phyloP scores from a whole-genome alignment of 2,329 filamentous ascomycete species.

The Nigrograna mackinnonii region DNA sequence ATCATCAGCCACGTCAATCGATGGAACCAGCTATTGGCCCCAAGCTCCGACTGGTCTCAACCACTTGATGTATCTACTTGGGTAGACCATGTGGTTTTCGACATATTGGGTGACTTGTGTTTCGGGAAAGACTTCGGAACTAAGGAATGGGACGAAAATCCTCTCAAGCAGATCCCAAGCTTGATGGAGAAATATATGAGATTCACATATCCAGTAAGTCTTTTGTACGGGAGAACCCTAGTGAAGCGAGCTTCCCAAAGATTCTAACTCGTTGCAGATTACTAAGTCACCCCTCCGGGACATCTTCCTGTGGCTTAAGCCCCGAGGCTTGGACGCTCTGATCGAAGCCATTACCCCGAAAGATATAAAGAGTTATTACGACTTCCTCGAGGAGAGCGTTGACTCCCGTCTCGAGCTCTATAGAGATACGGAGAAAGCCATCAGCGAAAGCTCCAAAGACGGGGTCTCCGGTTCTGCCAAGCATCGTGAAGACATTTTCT shows the following conservation, averaged over 20 bases:
- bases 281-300: conserved; percentile 3
- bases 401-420: conserved; percentile 1
- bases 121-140: conserved; percentile 38
- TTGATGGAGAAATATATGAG: conserved; percentile 4
- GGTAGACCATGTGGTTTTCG: conserved; percentile 38
- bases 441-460: too few relatives aligned
- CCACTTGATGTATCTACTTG: conserved; percentile 1
- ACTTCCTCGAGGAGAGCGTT: conserved; percentile 4
- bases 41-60: background rate
- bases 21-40: conserved; percentile 10
- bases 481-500: conserved; percentile 41
- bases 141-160: conserved; percentile 23
- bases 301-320: conserved; percentile 11
- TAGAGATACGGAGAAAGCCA: background rate
- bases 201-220: conserved; percentile 7
- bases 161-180: conserved; percentile 10
- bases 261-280: conserved; percentile 4
- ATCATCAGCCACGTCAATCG: conserved; percentile 15
- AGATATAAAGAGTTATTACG: conserved; percentile 3
- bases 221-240: background rate
- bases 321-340: conserved; percentile 9
- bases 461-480: background rate
- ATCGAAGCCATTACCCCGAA: conserved; percentile 3
- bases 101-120: conserved; percentile 48
- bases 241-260: background rate